Percentiles rank a stretch among this genome's conserved stretches.
phyloP scores from a whole-genome alignment of 495 filamentous ascomycete species.

The Pseudoneurospora amorphoporcata region DNA sequence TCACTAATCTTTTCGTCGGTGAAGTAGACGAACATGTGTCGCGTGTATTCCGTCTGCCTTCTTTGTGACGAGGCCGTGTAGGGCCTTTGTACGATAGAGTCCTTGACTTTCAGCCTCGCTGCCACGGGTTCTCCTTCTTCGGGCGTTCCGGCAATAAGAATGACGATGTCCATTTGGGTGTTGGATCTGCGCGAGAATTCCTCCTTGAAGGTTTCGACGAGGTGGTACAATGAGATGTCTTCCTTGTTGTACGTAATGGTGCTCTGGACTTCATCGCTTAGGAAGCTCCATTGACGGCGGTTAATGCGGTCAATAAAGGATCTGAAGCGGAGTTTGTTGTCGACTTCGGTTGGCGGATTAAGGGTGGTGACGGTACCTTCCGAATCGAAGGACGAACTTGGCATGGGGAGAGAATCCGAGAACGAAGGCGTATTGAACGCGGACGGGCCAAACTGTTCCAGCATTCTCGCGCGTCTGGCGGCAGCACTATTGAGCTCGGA shows the following conservation, averaged over 20 bases:
- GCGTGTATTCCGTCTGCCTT: constrained; percentile 3
- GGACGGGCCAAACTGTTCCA: background rate
- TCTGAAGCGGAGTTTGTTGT: constrained; percentile 9
- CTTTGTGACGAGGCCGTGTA: background rate
- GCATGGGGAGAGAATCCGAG: background rate
- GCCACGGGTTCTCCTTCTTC: background rate
- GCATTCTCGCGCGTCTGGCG: background rate
- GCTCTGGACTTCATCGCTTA: constrained; percentile 7
- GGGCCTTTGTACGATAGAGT: background rate
- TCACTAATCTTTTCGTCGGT: constrained; percentile 14
- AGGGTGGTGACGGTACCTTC: background rate
- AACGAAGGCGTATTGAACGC: background rate
- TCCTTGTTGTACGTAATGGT: constrained; percentile 16
- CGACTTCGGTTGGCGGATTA: constrained; percentile 1
- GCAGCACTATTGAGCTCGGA: background rate
- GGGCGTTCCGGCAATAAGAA: constrained; percentile 6
- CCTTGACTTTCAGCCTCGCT: constrained; percentile 9
- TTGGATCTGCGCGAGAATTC: constrained; percentile 9
- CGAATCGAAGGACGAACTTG: background rate
- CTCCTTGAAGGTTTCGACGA: constrained; percentile 10
- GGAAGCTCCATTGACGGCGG: constrained; percentile 9
- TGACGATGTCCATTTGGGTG: constrained; percentile 10
- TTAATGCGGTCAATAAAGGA: constrained; percentile 13
- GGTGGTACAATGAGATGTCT: constrained; percentile 12
- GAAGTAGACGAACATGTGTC: constrained; percentile 17